These are phyloP conservation scores for Globisporangium echinulatum DNA, from an alignment of 352 stramenopile genomes.

Conservation along the genomic window DNA sequence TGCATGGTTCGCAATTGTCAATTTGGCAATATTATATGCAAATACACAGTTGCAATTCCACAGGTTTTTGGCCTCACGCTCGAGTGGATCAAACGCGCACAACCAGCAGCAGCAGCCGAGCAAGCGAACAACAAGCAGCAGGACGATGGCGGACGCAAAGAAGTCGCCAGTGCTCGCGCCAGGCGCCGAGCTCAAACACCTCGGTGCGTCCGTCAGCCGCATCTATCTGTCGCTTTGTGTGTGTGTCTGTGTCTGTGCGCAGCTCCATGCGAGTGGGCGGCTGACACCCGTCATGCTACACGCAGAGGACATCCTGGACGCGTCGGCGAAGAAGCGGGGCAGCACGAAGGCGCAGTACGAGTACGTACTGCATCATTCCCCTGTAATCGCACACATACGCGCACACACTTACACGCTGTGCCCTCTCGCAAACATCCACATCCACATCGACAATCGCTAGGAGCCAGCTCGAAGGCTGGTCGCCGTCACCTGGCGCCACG, in stretches of 20 bases:
- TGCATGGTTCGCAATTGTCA: too few species aligned
- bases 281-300: background rate
- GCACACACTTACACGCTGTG: slow-evolving; percentile 2
- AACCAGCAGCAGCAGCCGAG: too few species aligned
- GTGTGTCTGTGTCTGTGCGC: background rate
- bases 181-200: slow-evolving; percentile 34
- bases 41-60: too few species aligned
- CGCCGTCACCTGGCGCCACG: slow-evolving; percentile 24
- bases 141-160: slow-evolving; percentile 28
- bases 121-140: too few species aligned
- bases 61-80: too few species aligned
- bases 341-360: slow-evolving; percentile 22
- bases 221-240: background rate
- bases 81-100: too few species aligned
- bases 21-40: too few species aligned
- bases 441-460: slow-evolving; percentile 9
- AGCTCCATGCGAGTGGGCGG: too few species aligned
- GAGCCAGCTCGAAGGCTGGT: slow-evolving; percentile 60
- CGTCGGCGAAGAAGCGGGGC: slow-evolving; percentile 11
- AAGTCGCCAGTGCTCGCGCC: slow-evolving; percentile 36
- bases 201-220: slow-evolving; percentile 20
- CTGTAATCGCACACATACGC: background rate
- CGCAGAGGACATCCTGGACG: slow-evolving; percentile 12
- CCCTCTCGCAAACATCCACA: background rate
- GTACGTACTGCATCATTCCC: slow-evolving; percentile 5